phyloP scores from a whole-genome alignment of 768 basidiomycete species.

The Amanita molliuscula region DNA sequence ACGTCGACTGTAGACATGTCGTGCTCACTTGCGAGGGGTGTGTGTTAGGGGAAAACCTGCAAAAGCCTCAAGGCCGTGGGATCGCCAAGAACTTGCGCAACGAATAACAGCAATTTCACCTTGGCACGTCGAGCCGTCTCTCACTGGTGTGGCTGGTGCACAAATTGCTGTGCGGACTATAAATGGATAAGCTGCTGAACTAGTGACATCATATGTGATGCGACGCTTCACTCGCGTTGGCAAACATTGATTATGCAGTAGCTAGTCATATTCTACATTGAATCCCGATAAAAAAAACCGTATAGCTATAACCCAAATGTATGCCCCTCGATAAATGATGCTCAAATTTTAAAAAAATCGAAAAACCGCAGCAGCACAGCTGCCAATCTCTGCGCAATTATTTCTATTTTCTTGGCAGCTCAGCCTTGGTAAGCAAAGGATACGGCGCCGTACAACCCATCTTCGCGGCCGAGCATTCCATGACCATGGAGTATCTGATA shows the following conservation, averaged over 20 bases:
- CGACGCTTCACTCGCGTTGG: not conserved
- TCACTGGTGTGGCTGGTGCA: too few relatives aligned
- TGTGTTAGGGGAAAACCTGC: not conserved
- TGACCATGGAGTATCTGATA: slow-evolving; percentile 75
- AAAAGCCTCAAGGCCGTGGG: not conserved
- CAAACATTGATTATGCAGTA: not conserved
- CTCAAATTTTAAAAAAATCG: too few relatives aligned
- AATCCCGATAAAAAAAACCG: not conserved
- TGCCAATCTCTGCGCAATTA: not conserved
- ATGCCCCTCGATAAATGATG: not conserved
- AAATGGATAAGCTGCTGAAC: not conserved
- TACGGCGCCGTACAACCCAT: slow-evolving; percentile 89
- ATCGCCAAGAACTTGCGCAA: not conserved
- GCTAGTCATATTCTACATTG: not conserved
- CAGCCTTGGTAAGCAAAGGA: slow-evolving; percentile 92
- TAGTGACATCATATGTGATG: not conserved
- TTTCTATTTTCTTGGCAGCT: slow-evolving; percentile 8
- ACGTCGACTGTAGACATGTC: not conserved
- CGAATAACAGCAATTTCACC: not conserved
- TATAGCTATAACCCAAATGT: not conserved
- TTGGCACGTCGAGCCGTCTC: not conserved
- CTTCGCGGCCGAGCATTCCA: slow-evolving; percentile 87
- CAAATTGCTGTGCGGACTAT: not conserved
- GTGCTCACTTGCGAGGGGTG: not conserved
- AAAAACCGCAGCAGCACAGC: not conserved